Base-by-base conservation (phyloP, 2,329 filamentous ascomycete genomes). In the Bisporella sp. region DNA sequence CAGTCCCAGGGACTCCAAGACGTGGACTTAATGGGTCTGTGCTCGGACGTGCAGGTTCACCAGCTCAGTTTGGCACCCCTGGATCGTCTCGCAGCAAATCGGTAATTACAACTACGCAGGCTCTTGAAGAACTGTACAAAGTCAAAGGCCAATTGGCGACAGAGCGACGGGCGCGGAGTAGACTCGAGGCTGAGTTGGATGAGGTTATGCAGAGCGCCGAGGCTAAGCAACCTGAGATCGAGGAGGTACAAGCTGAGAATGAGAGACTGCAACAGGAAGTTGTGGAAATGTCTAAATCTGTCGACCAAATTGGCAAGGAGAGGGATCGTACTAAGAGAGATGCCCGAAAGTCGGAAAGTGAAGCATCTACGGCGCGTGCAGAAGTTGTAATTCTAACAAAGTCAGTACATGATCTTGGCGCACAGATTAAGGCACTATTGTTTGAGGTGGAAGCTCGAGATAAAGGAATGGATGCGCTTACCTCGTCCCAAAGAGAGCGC, bases 401-500 rank as follows among this genome's bases (percentile, higher is more conserved):
- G 57, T 90, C 96, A 65, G 75, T 97, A 6, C 86, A 92, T 33
- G 93, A 97, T 66, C 77, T 95, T 21, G 90, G 90, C 61, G 84
- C 87, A 1, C 91, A 99, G 67, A 81, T 96, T 56, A 95, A 95
- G 66, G 84, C 95, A 64, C 78, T 99, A 5, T 77, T 96, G 4
- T 87, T 95, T 68, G 92, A 96, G 67, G 78, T 90, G 51, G 85
- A 95, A 62, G 82, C 88, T 21, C 81, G 84, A 49, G 87, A 96
- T 61, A 86, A 88, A 66, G 92, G 91, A 29, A 70, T 86, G 44
- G 83, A 85, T 39, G 76, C 84, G 49, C 75, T 95, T 44, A 82
- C 77, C 5, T 74, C 81, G 0, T 84, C 89, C 54, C 88, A 96
- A 58, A 80, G 81, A 28, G 73, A 81, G 44, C 85, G 89, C 53